phyloP scores from a whole-genome alignment of 176 grass and related monocot species.

The Paspalum vaginatum region DNA sequence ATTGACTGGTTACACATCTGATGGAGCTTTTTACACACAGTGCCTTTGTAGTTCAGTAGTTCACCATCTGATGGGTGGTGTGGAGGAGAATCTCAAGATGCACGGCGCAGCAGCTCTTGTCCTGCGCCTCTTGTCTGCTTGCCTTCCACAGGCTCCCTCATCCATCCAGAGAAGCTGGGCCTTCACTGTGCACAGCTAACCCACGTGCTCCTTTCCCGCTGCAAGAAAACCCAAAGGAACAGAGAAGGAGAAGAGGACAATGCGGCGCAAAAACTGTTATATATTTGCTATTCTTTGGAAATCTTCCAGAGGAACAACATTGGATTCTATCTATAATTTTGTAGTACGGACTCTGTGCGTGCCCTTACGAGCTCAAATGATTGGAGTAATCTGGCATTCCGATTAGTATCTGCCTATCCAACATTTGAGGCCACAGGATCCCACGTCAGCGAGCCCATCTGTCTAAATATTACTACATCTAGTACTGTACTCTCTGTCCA shows the following conservation, averaged over 20 bases:
- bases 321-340: neutral
- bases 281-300: neutral
- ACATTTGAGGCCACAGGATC: neutral
- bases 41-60: neutral
- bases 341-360: neutral
- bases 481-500: neutral
- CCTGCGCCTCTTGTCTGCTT: slow-evolving; percentile 11
- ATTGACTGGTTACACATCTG: neutral
- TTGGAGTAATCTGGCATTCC: neutral
- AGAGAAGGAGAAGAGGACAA: neutral
- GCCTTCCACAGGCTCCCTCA: neutral
- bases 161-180: neutral
- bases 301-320: neutral
- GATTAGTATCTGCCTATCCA: no score
- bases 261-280: neutral
- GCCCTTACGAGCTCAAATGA: neutral
- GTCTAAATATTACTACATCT: neutral
- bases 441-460: neutral
- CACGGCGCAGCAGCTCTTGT: neutral
- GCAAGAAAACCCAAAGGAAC: neutral
- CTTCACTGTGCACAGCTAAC: neutral
- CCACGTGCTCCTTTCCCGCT: neutral
- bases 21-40: slow-evolving; percentile 2
- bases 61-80: neutral
- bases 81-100: neutral